Evolutionary conservation across 257 asterid genomes (phyloP).

Genomic region (Osmanthus fragrans): DNA sequence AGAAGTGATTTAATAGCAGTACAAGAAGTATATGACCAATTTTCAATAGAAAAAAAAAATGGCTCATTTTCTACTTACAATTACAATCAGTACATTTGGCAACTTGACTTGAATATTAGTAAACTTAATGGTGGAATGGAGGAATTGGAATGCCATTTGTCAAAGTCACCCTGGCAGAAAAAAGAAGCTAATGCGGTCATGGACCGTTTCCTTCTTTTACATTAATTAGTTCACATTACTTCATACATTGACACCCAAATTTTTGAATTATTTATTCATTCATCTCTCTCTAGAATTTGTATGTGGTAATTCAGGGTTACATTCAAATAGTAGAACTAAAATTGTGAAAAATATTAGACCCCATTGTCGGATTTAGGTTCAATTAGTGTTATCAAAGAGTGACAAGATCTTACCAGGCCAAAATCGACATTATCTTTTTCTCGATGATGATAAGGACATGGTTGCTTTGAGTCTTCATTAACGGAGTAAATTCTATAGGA

Average conservation of each 20-base stretch:
- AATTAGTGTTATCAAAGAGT: no score
- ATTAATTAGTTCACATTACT: conserved; percentile 11
- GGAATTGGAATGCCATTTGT: conserved; percentile 37
- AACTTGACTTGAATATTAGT: conserved; percentile 30
- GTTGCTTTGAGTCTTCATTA: no score
- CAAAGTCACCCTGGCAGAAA: conserved; percentile 39
- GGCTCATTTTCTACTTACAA: background rate
- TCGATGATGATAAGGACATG: no score
- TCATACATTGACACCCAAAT: background rate
- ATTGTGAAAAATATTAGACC: no score
- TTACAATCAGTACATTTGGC: conserved; percentile 30
- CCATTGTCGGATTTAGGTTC: background rate
- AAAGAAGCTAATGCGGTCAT: conserved; percentile 33
- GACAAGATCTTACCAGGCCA: no score
- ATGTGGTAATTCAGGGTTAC: no score
- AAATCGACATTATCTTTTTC: no score
- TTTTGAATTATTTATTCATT: background rate
- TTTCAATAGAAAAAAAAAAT: background rate
- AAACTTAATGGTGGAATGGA: conserved; percentile 18
- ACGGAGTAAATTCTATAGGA: no score
- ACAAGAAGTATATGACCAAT: no score
- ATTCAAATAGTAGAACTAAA: no score
- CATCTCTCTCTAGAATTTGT: background rate
- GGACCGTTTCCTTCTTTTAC: conserved; percentile 32
- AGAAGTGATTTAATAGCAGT: no score